These are phyloP conservation scores for Akanthomyces dipterigenus DNA, from an alignment of 2,329 filamentous ascomycete species.

Conservation along the genomic window DNA sequence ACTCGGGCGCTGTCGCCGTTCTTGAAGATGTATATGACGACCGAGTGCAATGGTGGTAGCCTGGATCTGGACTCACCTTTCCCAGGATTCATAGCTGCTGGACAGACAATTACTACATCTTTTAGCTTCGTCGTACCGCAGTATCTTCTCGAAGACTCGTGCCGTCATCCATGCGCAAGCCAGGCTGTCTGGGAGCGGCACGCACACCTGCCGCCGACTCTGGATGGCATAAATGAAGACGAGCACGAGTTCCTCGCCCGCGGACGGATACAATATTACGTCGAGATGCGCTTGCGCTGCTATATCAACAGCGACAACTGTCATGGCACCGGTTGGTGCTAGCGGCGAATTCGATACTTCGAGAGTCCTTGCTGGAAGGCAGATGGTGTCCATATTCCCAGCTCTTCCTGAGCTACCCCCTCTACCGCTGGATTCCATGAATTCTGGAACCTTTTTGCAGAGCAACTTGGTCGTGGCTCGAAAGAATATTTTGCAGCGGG, in stretches of 20 bases:
- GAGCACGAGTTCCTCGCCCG: neutral
- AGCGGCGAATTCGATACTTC: neutral
- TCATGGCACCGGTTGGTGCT: neutral
- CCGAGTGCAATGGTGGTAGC: neutral
- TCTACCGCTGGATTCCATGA: neutral
- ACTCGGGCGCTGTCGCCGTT: neutral
- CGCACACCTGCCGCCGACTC: neutral
- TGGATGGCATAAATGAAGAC: neutral
- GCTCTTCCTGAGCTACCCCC: conserved; percentile 4
- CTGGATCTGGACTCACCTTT: neutral
- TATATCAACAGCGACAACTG: neutral
- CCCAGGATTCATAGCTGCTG: neutral
- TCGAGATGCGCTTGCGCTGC: conserved; percentile 2
- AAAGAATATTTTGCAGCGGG: neutral
- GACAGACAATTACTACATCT: neutral
- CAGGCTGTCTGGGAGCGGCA: conserved; percentile 5
- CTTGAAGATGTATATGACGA: conserved; percentile 5
- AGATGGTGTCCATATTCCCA: neutral
- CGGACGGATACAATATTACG: conserved; percentile 4
- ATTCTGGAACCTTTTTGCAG: neutral
- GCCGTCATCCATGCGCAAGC: neutral
- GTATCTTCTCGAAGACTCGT: neutral
- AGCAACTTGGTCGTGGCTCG: neutral
- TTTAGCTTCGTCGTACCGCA: conserved; percentile 8
- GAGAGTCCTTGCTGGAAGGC: neutral